Percentiles rank a stretch among this genome's conserved stretches.
Conservation (phyloP, 1,284 basidiomycete genomes). For the Irpex rosettiformis region DNA sequence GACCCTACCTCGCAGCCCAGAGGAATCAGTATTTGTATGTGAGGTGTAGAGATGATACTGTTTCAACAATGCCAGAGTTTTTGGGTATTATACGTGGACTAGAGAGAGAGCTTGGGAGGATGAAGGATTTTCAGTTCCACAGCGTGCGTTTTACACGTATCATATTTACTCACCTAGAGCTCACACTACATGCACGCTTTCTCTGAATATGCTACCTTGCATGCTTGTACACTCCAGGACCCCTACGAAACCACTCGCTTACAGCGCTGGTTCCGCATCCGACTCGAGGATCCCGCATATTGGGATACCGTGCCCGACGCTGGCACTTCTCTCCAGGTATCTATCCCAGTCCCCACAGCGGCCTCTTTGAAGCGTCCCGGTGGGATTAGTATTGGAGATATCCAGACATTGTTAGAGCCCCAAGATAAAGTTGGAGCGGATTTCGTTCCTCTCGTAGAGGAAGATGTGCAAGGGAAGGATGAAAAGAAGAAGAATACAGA, state of each 20-base stretch:
- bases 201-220: neutral
- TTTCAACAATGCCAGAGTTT: conserved; percentile 4
- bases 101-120: conserved; percentile 8
- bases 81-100: conserved; percentile 7
- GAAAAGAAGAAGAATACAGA: neutral
- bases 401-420: neutral
- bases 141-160: conserved; percentile 1
- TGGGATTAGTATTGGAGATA: conserved; percentile 4
- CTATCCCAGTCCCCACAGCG: neutral
- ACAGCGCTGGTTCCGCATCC: neutral
- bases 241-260: neutral
- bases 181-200: neutral
- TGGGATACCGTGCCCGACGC: neutral
- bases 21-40: neutral
- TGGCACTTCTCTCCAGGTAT: neutral
- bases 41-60: neutral
- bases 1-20: neutral
- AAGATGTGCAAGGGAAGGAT: neutral
- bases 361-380: neutral
- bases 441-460: neutral
- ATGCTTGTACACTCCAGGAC: neutral
- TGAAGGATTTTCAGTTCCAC: conserved; percentile 8
- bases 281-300: neutral
- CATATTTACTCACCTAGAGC: neutral
- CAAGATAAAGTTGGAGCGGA: neutral